Evolutionary conservation across 768 basidiomycete species (phyloP).

Genomic region (Sistotremastrum niveocremeum): DNA sequence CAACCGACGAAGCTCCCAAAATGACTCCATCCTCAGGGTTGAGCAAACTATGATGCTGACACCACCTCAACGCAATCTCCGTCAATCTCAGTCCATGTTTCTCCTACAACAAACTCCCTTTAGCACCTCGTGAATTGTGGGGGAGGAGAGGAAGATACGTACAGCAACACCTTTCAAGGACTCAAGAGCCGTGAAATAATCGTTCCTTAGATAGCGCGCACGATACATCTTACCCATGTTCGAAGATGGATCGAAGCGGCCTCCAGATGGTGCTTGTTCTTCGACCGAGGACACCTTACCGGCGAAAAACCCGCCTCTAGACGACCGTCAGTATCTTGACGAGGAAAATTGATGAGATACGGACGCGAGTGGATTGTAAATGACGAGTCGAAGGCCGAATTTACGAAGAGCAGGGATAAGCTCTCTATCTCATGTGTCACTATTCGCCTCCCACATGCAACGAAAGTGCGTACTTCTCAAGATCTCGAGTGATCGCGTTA

Average conservation of each 20-base stretch:
- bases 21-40: constrained; percentile 31
- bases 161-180: constrained; percentile 28
- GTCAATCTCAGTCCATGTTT: constrained; percentile 33
- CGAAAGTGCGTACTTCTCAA: constrained; percentile 17
- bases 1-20: constrained; percentile 32
- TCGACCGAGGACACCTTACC: constrained; percentile 30
- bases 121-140: neutral
- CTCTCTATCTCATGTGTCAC: constrained; percentile 15
- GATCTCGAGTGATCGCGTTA: constrained; percentile 34
- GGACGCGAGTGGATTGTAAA: constrained; percentile 42
- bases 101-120: constrained; percentile 15
- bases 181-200: constrained; percentile 30
- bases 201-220: constrained; percentile 28
- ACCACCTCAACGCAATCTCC: constrained; percentile 50
- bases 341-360: neutral
- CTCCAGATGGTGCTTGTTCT: constrained; percentile 20
- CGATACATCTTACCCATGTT: constrained; percentile 31
- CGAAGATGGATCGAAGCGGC: constrained; percentile 28
- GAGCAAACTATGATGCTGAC: constrained; percentile 40
- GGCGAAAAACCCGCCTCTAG: constrained; percentile 42
- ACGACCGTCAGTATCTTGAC: constrained; percentile 4
- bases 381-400: constrained; percentile 40
- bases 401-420: constrained; percentile 46
- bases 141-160: constrained; percentile 5
- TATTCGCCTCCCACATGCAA: neutral